Evolutionary conservation across 768 basidiomycete species (phyloP).

Genomic region (Chalciporus piperatus): DNA sequence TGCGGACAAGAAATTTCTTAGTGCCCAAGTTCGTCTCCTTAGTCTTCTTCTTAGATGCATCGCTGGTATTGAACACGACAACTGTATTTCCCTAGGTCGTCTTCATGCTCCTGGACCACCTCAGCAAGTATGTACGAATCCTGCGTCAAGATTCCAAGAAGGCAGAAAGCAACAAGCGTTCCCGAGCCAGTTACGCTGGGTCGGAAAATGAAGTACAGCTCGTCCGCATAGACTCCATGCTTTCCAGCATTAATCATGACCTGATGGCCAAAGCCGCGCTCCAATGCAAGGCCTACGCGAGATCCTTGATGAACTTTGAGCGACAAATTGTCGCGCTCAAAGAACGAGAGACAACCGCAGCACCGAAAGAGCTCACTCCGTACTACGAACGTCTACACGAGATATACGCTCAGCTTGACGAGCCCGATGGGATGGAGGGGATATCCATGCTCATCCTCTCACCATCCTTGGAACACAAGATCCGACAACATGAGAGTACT

Average conservation of each 20-base stretch:
- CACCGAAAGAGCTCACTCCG: conserved; percentile 41
- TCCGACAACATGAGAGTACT: conserved; percentile 95
- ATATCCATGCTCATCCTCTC: conserved; percentile 84
- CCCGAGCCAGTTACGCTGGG: conserved; percentile 37
- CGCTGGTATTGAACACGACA: not conserved
- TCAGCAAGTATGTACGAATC: conserved; percentile 84
- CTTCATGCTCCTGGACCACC: conserved; percentile 92
- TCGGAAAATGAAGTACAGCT: conserved; percentile 57
- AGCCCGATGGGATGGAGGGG: conserved; percentile 99
- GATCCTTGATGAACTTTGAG: conserved; percentile 94
- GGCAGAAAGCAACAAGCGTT: conserved; percentile 46
- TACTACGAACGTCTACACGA: conserved; percentile 90
- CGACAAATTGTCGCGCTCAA: conserved; percentile 63
- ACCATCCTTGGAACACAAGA: conserved; percentile 92
- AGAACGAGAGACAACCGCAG: conserved; percentile 37
- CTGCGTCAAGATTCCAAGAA: conserved; percentile 65
- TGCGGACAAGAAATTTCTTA: conserved; percentile 79
- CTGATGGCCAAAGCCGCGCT: conserved; percentile 93
- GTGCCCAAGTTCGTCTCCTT: conserved; percentile 74
- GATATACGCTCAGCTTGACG: conserved; percentile 93
- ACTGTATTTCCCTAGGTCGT: conserved; percentile 59
- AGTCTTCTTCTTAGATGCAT: not conserved
- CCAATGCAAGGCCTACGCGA: conserved; percentile 90
- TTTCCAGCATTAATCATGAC: conserved; percentile 80
- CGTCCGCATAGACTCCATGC: conserved; percentile 70